Conservation (phyloP, 768 basidiomycete species). For the Boletus sp. region DNA sequence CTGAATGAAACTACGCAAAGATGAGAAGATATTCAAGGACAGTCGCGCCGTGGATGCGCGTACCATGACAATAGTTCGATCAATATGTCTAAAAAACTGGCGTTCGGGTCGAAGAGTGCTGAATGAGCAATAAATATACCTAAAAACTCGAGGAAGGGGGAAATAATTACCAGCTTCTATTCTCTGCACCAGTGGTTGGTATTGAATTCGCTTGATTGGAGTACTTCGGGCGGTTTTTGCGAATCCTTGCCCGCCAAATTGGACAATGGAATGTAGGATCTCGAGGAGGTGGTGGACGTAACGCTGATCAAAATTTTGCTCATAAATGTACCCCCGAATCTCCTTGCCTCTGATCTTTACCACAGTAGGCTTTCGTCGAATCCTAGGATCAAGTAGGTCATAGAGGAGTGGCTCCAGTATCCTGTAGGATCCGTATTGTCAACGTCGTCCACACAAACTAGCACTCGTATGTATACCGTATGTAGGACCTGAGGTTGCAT, state of each 20-base stretch:
- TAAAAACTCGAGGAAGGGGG: neutral
- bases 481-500: conserved; percentile 85
- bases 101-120: conserved; percentile 46
- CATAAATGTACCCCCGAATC: conserved; percentile 64
- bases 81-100: conserved; percentile 74
- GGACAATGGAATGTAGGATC: conserved; percentile 68
- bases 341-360: conserved; percentile 62
- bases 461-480: conserved; percentile 52
- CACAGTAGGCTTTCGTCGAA: conserved; percentile 48
- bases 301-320: conserved; percentile 73
- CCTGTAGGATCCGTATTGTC: conserved; percentile 38
- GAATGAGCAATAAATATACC: conserved; percentile 6
- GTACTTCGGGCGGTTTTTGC: conserved; percentile 68
- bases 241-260: conserved; percentile 89
- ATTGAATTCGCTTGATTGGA: conserved; percentile 59
- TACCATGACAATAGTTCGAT: conserved; percentile 73
- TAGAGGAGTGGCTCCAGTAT: conserved; percentile 84
- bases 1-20: conserved; percentile 57
- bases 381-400: conserved; percentile 69
- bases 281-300: conserved; percentile 73
- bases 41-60: conserved; percentile 40
- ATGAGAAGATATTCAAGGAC: neutral
- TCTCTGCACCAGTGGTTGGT: conserved; percentile 58
- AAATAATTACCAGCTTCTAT: conserved; percentile 52
- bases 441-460: neutral